Percentiles rank a stretch among this genome's conserved stretches.
phyloP scores from a whole-genome alignment of 352 stramenopile genomes.

The Thalassiosira oceanica region DNA sequence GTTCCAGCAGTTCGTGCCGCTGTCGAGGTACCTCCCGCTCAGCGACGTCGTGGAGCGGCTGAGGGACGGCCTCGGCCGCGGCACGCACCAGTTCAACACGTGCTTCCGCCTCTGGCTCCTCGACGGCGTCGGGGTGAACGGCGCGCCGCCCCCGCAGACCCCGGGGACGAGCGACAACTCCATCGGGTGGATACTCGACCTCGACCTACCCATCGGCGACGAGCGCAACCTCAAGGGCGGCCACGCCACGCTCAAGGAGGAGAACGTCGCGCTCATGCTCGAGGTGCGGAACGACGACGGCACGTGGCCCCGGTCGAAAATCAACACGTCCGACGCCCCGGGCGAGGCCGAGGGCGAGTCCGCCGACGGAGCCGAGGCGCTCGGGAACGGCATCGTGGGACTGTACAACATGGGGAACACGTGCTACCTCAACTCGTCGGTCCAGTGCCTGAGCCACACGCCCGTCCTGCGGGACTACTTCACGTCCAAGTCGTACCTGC shows the following conservation, averaged over 20 bases:
- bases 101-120: constrained; percentile 71
- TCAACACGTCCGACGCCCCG: constrained; percentile 28
- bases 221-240: constrained; percentile 53
- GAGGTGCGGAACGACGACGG: constrained; percentile 74
- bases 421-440: constrained; percentile 71
- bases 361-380: constrained; percentile 26
- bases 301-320: constrained; percentile 66
- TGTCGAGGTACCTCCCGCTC: constrained; percentile 65
- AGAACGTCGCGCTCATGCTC: constrained; percentile 68
- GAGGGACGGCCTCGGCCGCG: constrained; percentile 65
- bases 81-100: constrained; percentile 36
- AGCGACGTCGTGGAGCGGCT: constrained; percentile 61
- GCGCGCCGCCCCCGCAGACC: constrained; percentile 16
- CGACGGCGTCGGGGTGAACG: constrained; percentile 24
- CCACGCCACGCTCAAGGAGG: not conserved
- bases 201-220: constrained; percentile 66
- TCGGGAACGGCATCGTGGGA: constrained; percentile 75
- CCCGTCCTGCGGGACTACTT: constrained; percentile 91
- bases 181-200: constrained; percentile 69
- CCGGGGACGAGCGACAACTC: constrained; percentile 23
- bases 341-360: constrained; percentile 16
- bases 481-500: constrained; percentile 81
- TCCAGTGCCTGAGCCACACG: constrained; percentile 88
- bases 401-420: constrained; percentile 82
- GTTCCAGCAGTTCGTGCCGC: constrained; percentile 74